These are phyloP conservation scores for Ligustrum vulgare DNA, from an alignment of 257 asterid genomes.

Conservation along the genomic window DNA sequence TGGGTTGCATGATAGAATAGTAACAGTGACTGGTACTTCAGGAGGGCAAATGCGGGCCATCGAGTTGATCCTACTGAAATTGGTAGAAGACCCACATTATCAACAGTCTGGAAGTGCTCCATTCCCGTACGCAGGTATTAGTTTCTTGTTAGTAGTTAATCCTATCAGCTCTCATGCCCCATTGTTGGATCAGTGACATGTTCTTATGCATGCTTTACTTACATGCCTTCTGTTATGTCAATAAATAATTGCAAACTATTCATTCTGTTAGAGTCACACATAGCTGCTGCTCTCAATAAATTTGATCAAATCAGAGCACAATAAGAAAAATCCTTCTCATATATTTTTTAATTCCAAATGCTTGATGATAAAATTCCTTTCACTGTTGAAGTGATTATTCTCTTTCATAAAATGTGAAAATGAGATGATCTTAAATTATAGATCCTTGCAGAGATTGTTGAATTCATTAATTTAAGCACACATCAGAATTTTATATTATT, in stretches of 20 bases:
- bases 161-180: background rate
- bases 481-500: background rate
- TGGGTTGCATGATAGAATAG: slow-evolving; percentile 88
- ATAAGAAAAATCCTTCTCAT: background rate
- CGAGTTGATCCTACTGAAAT: slow-evolving; percentile 74
- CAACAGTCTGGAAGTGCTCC: slow-evolving; percentile 73
- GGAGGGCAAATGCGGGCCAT: slow-evolving; percentile 77
- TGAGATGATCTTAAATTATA: background rate
- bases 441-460: background rate
- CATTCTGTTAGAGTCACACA: background rate
- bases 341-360: background rate
- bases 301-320: background rate
- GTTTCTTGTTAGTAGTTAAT: background rate
- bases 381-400: background rate
- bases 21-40: slow-evolving; percentile 69
- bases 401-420: background rate
- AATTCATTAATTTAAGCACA: background rate
- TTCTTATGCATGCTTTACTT: background rate
- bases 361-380: background rate
- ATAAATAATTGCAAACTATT: background rate
- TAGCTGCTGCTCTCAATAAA: background rate
- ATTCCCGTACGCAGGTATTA: slow-evolving; percentile 75
- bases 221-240: background rate
- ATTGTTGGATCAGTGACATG: background rate
- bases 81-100: slow-evolving; percentile 73